These are phyloP conservation scores for Penicillium sp. DNA, from an alignment of 2,329 filamentous ascomycete species.

Conservation along the genomic window DNA sequence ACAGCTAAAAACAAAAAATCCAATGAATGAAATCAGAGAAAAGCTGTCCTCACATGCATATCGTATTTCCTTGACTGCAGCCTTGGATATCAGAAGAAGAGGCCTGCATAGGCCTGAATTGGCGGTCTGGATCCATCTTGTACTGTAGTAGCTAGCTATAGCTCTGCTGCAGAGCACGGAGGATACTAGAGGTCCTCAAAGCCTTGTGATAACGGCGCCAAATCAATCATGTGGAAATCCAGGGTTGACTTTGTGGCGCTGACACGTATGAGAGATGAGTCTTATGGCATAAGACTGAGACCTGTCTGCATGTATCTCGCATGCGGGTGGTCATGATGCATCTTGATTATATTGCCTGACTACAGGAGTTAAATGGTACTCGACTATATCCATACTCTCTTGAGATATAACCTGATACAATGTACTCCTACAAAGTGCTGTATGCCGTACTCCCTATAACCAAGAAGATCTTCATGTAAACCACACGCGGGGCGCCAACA, in stretches of 20 bases:
- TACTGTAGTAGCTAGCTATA: slow-evolving; percentile 2
- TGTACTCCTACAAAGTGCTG: background rate
- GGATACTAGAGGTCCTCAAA: slow-evolving; percentile 5
- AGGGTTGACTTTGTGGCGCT: slow-evolving; percentile 20
- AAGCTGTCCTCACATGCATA: slow-evolving; percentile 1
- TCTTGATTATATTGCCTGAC: background rate
- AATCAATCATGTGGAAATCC: slow-evolving; percentile 13
- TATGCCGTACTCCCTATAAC: background rate
- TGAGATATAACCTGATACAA: background rate
- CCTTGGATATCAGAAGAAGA: slow-evolving; percentile 4
- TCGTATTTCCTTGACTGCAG: slow-evolving; percentile 2
- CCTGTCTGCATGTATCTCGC: background rate
- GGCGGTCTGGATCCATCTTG: slow-evolving; percentile 16
- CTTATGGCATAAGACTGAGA: background rate
- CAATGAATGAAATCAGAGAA: slow-evolving; percentile 9
- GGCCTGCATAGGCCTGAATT: slow-evolving; percentile 14
- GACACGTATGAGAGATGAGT: slow-evolving; percentile 20
- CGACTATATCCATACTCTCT: background rate
- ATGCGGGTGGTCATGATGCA: slow-evolving; percentile 1
- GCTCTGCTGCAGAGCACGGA: slow-evolving; percentile 4
- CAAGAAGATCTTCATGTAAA: background rate
- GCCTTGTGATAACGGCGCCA: slow-evolving; percentile 14
- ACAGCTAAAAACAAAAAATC: slow-evolving; percentile 8
- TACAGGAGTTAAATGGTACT: background rate
- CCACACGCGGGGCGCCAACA: background rate